A percentile compares a stretch with the other conserved stretches of the same genome.
phyloP scores from a whole-genome alignment of 2,329 filamentous ascomycete species.

The Pyrenophora tritici-repentis region DNA sequence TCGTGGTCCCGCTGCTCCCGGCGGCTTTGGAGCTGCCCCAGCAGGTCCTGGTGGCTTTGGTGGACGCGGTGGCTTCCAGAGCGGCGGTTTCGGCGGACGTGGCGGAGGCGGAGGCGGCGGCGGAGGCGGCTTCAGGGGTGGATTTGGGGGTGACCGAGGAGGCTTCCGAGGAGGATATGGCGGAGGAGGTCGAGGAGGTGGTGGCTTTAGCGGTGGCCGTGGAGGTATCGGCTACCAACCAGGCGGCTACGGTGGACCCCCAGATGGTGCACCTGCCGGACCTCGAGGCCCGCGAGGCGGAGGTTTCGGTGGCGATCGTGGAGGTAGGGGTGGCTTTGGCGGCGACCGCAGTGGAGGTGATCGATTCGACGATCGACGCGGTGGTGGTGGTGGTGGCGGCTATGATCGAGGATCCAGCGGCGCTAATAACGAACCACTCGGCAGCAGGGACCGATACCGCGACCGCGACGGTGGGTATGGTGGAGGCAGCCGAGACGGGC shows the following conservation, averaged over 20 bases:
- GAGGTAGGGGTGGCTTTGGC: constrained; percentile 36
- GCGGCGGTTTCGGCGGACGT: constrained; percentile 53
- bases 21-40: constrained; percentile 58
- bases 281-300: constrained; percentile 51
- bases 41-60: constrained; percentile 58
- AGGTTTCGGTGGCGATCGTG: constrained; percentile 44
- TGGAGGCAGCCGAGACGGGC: constrained; percentile 11
- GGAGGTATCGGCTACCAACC: constrained; percentile 53
- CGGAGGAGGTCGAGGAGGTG: constrained; percentile 35
- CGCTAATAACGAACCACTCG: constrained; percentile 84
- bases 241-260: constrained; percentile 48
- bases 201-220: constrained; percentile 47
- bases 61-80: constrained; percentile 58
- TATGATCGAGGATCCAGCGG: constrained; percentile 60
- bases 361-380: constrained; percentile 20
- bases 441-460: constrained; percentile 58
- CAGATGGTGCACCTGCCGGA: constrained; percentile 56
- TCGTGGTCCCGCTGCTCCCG: constrained; percentile 71
- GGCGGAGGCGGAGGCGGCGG: constrained; percentile 56
- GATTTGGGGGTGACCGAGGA: constrained; percentile 55
- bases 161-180: constrained; percentile 53
- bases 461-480: constrained; percentile 32
- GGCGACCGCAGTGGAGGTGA: constrained; percentile 36
- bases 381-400: constrained; percentile 21
- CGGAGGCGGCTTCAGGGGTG: constrained; percentile 51